Conservation (phyloP, 768 basidiomycete species). For the Trametopsis cervina region DNA sequence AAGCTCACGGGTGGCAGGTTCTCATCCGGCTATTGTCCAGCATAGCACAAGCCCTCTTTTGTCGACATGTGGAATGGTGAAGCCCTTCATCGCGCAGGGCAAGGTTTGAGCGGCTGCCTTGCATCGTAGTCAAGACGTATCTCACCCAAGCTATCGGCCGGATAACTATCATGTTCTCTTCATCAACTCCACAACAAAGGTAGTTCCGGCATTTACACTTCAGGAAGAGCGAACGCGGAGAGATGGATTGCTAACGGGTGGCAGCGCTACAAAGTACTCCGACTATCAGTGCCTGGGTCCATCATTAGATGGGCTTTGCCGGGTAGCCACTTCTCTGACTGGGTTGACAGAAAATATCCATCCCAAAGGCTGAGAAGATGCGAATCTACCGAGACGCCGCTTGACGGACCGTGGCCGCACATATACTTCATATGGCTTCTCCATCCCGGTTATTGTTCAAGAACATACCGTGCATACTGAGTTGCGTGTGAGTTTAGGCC, state of each 20-base stretch:
- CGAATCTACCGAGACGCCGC: not conserved
- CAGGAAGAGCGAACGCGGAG: no score
- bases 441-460: not conserved
- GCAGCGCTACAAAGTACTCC: not conserved
- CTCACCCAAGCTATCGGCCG: no score
- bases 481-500: not conserved
- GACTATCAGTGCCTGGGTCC: not conserved
- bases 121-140: no score
- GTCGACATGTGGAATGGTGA: no score
- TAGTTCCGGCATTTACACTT: no score
- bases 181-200: no score
- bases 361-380: no score
- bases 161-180: no score
- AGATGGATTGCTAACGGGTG: no score
- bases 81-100: no score
- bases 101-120: no score
- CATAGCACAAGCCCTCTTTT: no score
- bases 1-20: not conserved
- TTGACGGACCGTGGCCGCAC: not conserved
- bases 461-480: not conserved
- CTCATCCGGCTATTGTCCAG: not conserved
- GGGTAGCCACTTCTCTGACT: slow-evolving; percentile 2
- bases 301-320: not conserved
- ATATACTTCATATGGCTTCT: not conserved
- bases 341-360: slow-evolving; percentile 9